phyloP scores from a whole-genome alignment of 305 asterid species.

The Solanum hybrid region DNA sequence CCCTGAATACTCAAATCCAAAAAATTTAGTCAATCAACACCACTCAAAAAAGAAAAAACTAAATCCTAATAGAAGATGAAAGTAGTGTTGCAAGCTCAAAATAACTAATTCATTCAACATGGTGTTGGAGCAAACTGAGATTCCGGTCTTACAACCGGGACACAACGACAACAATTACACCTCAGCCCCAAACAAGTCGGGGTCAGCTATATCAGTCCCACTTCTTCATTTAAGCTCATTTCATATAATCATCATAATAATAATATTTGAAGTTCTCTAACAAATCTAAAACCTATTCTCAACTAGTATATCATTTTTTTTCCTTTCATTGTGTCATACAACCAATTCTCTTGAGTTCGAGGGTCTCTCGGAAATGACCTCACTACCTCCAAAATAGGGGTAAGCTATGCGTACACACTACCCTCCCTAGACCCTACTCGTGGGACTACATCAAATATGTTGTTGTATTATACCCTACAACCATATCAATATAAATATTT shows the following conservation, averaged over 20 bases:
- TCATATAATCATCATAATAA: neutral
- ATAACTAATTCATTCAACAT: neutral
- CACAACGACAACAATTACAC: neutral
- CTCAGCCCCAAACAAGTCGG: neutral
- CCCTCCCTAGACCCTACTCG: neutral
- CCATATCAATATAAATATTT: neutral
- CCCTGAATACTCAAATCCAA: constrained; percentile 34
- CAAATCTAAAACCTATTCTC: neutral
- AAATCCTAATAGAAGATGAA: neutral
- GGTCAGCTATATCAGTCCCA: neutral
- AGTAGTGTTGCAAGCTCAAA: neutral
- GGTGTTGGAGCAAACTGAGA: neutral
- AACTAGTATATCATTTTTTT: neutral
- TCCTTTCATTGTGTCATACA: neutral
- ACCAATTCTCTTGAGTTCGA: neutral
- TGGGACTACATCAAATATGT: neutral
- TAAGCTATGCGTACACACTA: neutral
- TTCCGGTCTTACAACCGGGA: neutral
- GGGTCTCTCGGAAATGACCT: neutral
- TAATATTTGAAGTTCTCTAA: neutral
- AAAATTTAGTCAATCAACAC: neutral
- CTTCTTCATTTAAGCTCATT: neutral
- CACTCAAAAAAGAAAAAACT: neutral
- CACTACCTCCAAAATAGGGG: neutral
- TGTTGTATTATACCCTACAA: neutral